Conservation (phyloP, 257 asterid genomes). For the Nicotiana knightiana region DNA sequence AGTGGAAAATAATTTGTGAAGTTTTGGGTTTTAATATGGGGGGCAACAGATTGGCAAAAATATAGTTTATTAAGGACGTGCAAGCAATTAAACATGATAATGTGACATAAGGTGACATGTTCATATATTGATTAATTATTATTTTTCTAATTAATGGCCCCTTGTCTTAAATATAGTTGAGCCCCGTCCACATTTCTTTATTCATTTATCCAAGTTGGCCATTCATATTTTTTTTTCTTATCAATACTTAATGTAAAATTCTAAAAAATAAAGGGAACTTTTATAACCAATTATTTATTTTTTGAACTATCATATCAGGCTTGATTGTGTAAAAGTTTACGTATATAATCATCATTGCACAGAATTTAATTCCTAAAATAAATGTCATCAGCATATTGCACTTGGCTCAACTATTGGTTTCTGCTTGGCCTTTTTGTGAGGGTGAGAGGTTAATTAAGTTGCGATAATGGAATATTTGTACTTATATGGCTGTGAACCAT, state of each 20-base stretch:
- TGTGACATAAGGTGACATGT: constrained; percentile 25
- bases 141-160: constrained; percentile 21
- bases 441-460: background rate
- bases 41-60: constrained; percentile 61
- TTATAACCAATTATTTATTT: background rate
- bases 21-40: constrained; percentile 29
- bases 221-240: constrained; percentile 24
- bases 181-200: constrained; percentile 1
- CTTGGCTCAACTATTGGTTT: background rate
- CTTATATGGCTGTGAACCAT: background rate
- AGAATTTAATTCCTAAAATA: background rate
- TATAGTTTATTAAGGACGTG: constrained; percentile 62
- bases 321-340: background rate
- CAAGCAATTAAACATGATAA: constrained; percentile 46
- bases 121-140: background rate
- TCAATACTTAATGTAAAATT: background rate
- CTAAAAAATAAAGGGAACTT: background rate
- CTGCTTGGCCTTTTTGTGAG: background rate
- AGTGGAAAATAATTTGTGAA: constrained; percentile 28
- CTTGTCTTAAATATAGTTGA: constrained; percentile 12
- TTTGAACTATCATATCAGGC: too few species aligned
- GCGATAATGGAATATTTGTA: background rate
- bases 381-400: background rate
- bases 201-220: constrained; percentile 12
- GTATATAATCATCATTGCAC: background rate